Conservation (phyloP, 1,139 yeast species). For the Suhomyces chickasaworum region DNA sequence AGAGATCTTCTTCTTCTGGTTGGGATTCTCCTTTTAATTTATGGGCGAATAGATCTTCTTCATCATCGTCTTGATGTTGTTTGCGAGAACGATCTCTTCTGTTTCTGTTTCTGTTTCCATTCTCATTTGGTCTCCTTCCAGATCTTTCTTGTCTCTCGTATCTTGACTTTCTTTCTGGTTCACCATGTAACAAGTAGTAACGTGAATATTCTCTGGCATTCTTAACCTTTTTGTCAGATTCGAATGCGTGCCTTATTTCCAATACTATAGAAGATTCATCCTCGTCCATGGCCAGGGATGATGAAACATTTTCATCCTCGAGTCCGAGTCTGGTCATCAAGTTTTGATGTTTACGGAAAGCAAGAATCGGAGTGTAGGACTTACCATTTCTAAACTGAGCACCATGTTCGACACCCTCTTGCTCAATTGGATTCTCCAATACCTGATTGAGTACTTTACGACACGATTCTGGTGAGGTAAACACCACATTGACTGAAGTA, state of each 20-base stretch:
- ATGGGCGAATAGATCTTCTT: conserved; percentile 19
- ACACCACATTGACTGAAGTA: conserved; percentile 55
- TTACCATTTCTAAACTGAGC: conserved; percentile 41
- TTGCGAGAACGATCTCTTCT: conserved; percentile 12
- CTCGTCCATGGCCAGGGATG: conserved; percentile 40
- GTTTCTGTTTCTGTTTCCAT: background rate
- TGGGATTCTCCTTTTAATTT: conserved; percentile 18
- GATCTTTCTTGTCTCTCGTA: conserved; percentile 23
- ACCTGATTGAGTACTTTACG: conserved; percentile 34
- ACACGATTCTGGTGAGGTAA: conserved; percentile 48
- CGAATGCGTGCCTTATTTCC: conserved; percentile 52
- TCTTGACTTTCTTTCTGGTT: conserved; percentile 53
- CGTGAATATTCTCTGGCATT: conserved; percentile 63
- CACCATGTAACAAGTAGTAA: conserved; percentile 73
- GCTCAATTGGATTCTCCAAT: conserved; percentile 5
- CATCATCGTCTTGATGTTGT: conserved; percentile 5
- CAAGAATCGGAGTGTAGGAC: conserved; percentile 40
- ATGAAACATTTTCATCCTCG: conserved; percentile 13
- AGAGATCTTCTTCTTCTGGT: conserved; percentile 36
- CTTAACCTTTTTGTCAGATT: conserved; percentile 57
- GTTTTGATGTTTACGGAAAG: conserved; percentile 37
- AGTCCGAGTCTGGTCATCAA: conserved; percentile 36
- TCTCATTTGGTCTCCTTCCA: conserved; percentile 4
- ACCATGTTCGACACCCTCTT: conserved; percentile 21
- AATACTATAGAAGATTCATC: conserved; percentile 46